Conservation (phyloP, 768 basidiomycete species). For the Kondoa malvinella region DNA sequence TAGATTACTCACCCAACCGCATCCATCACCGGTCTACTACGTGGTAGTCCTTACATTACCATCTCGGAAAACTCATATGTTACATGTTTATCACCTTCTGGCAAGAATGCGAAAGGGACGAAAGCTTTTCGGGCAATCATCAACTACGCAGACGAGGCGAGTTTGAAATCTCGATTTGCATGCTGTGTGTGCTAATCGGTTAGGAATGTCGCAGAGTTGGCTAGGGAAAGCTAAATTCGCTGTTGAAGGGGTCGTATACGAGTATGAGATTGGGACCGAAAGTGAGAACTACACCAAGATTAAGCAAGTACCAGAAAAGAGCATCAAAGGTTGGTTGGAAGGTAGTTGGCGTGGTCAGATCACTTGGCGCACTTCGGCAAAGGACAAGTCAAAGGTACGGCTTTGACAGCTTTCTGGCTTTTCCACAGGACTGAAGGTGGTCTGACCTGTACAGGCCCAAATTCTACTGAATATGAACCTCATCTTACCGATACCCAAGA, state of each 20-base stretch:
- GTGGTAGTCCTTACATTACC: constrained; percentile 82
- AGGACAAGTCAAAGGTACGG: constrained; percentile 31
- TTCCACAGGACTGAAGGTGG: neutral
- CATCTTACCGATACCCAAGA: constrained; percentile 59
- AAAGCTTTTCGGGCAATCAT: constrained; percentile 57
- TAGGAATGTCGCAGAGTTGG: constrained; percentile 12
- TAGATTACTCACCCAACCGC: constrained; percentile 80
- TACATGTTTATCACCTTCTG: constrained; percentile 10
- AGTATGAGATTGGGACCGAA: constrained; percentile 45
- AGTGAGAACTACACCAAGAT: constrained; percentile 37
- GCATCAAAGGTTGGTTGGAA: constrained; percentile 63
- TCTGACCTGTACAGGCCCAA: too few relatives aligned
- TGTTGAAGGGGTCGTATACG: constrained; percentile 61
- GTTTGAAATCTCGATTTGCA: constrained; percentile 25
- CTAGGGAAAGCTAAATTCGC: constrained; percentile 19
- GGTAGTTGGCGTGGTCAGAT: constrained; percentile 74
- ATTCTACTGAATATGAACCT: constrained; percentile 55
- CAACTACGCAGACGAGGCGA: constrained; percentile 90
- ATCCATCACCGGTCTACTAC: constrained; percentile 73
- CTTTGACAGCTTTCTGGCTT: neutral
- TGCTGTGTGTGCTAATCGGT: too few relatives aligned
- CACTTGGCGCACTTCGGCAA: constrained; percentile 49
- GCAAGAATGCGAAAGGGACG: constrained; percentile 33
- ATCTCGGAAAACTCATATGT: constrained; percentile 41
- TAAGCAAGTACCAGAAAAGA: constrained; percentile 69